These are phyloP conservation scores for Penicillium sp. DNA, from an alignment of 2,329 filamentous ascomycete genomes.

Conservation along the genomic window DNA sequence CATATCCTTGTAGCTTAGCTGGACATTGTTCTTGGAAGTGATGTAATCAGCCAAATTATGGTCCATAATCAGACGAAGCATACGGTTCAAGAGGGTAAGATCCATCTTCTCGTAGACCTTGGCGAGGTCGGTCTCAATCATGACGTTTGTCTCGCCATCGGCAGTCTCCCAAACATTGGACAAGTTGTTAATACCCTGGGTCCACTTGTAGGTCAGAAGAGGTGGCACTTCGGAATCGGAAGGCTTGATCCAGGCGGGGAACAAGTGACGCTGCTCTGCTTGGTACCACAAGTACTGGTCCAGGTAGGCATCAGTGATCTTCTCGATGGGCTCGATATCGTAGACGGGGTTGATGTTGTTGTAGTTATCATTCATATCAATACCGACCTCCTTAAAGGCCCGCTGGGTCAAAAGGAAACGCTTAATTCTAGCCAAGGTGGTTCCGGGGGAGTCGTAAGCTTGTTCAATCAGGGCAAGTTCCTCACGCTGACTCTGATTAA, in stretches of 20 bases:
- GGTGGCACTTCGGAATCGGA: conserved; percentile 97
- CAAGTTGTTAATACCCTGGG: conserved; percentile 97
- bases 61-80: conserved; percentile 95
- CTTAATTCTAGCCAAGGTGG: conserved; percentile 94
- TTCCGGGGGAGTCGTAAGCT: conserved; percentile 96
- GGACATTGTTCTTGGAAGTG: conserved; percentile 98
- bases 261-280: conserved; percentile 92
- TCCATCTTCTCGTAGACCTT: conserved; percentile 99
- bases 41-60: conserved; percentile 99
- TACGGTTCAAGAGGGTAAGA: conserved; percentile 87
- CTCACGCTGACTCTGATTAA: conserved; percentile 97
- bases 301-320: conserved; percentile 97
- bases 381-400: conserved; percentile 98
- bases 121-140: conserved; percentile 97
- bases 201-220: conserved; percentile 95
- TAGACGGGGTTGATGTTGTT: conserved; percentile 99
- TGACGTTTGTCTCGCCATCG: conserved; percentile 95
- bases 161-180: conserved; percentile 92
- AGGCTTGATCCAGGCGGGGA: conserved; percentile 98
- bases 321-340: conserved; percentile 98
- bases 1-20: conserved; percentile 99
- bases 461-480: conserved; percentile 96
- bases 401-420: conserved; percentile 94
- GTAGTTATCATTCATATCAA: conserved; percentile 99
- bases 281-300: conserved; percentile 99